A percentile compares a stretch with the other conserved stretches of the same genome.
These are phyloP conservation scores for Meyerozyma elateridarum DNA, from an alignment of 1,139 yeast species.

Conservation along the genomic window DNA sequence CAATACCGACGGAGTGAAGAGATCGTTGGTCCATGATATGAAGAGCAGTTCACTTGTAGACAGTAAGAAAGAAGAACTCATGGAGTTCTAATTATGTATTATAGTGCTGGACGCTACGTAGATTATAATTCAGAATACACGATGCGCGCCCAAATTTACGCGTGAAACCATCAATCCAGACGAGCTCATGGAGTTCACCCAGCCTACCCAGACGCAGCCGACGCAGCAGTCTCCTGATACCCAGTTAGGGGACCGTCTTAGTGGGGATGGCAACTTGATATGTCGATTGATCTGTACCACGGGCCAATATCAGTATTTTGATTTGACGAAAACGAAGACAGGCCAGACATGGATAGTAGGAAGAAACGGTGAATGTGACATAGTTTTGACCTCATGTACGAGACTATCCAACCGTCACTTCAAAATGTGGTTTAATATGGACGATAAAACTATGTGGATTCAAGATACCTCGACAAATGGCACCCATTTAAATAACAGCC, in stretches of 20 bases:
- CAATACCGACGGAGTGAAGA: conserved; percentile 1
- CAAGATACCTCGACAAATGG: conserved; percentile 85
- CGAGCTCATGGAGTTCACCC: conserved; percentile 27
- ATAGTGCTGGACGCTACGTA: too few species aligned
- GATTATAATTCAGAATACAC: too few species aligned
- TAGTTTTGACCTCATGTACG: conserved; percentile 53
- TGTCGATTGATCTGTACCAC: conserved; percentile 63
- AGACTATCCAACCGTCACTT: conserved; percentile 79
- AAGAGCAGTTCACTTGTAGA: background rate
- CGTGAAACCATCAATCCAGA: conserved; percentile 1
- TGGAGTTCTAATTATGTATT: too few species aligned
- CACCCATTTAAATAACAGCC: conserved; percentile 71
- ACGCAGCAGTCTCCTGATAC: conserved; percentile 52
- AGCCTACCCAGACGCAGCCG: conserved; percentile 64
- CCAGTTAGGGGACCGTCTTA: conserved; percentile 22
- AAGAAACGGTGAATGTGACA: conserved; percentile 64
- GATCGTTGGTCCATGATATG: background rate
- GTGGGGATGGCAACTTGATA: conserved; percentile 25
- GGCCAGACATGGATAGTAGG: conserved; percentile 71
- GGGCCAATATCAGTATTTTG: conserved; percentile 50
- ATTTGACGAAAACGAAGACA: conserved; percentile 26
- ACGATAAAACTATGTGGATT: conserved; percentile 54
- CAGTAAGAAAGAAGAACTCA: too few species aligned
- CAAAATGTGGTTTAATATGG: conserved; percentile 56
- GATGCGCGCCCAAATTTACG: conserved; percentile 1